Percentiles rank a stretch among this genome's conserved stretches.
phyloP scores from a whole-genome alignment of 2,329 filamentous ascomycete species.

The Epichloe aotearoae region DNA sequence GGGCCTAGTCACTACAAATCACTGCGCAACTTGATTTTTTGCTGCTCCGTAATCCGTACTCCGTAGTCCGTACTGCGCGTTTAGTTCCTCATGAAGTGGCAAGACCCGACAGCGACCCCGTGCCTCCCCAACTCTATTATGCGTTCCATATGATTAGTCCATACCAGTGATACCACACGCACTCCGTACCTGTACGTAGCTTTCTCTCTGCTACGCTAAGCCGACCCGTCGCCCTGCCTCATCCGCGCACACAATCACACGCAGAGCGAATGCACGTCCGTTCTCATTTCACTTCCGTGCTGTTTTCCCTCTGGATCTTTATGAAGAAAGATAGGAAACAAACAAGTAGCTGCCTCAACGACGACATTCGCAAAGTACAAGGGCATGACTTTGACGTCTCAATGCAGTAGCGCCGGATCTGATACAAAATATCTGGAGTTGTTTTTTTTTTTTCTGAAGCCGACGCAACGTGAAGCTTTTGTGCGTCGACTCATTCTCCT shows the following conservation, averaged over 20 bases:
- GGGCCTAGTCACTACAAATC: too few relatives aligned
- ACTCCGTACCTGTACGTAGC: not conserved
- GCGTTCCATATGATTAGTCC: not conserved
- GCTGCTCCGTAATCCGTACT: too few relatives aligned
- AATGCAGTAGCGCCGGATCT: not conserved
- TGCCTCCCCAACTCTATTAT: slow-evolving; percentile 1
- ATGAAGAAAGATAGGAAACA: not conserved
- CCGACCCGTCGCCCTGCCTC: not conserved
- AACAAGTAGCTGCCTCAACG: not conserved
- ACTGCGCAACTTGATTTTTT: too few relatives aligned
- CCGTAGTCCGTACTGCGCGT: too few relatives aligned
- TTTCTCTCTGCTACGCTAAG: not conserved
- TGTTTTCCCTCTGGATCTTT: not conserved
- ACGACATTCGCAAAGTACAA: not conserved
- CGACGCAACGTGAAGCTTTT: not conserved
- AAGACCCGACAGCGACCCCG: not conserved
- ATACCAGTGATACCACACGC: not conserved
- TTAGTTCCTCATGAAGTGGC: too few relatives aligned
- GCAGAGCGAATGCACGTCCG: not conserved
- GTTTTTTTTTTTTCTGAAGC: not conserved
- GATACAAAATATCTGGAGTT: not conserved
- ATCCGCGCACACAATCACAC: not conserved
- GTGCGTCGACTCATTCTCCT: not conserved
- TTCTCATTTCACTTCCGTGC: too few relatives aligned
- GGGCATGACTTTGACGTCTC: not conserved